These are phyloP conservation scores for Przewalskia tangutica DNA, from an alignment of 257 asterid species.

Conservation along the genomic window DNA sequence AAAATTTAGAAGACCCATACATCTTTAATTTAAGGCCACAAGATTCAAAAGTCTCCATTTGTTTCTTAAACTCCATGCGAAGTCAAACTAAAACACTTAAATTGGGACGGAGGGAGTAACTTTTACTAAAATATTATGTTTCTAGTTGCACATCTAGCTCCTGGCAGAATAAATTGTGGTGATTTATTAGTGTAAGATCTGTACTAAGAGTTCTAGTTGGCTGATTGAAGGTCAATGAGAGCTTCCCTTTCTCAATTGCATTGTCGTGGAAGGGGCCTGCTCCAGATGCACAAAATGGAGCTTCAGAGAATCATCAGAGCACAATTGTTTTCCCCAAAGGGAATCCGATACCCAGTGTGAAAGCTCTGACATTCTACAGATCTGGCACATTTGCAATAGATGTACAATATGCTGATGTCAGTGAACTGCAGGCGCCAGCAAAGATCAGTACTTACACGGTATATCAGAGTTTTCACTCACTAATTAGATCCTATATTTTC, in stretches of 20 bases:
- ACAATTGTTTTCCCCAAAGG: conserved; percentile 83
- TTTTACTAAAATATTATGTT: not conserved
- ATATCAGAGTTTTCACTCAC: conserved; percentile 6
- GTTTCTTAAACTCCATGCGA: too few species aligned
- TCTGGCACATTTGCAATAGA: conserved; percentile 61
- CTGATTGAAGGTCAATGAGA: conserved; percentile 57
- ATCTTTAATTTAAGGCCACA: too few species aligned
- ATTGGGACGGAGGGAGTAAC: not conserved
- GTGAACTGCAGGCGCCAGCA: conserved; percentile 60
- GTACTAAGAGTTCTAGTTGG: not conserved
- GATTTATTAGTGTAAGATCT: not conserved
- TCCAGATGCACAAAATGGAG: conserved; percentile 55
- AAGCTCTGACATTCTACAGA: conserved; percentile 80
- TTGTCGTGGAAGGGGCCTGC: conserved; percentile 70
- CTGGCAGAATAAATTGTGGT: not conserved
- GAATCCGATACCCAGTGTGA: conserved; percentile 78
- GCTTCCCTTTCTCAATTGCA: conserved; percentile 66
- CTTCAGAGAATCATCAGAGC: conserved; percentile 53
- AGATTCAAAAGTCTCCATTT: too few species aligned
- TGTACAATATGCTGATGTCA: conserved; percentile 67
- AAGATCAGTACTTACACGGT: conserved; percentile 85
- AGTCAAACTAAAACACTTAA: too few species aligned
- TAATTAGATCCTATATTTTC: not conserved
- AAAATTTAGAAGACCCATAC: too few species aligned
- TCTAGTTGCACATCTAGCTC: not conserved